These are phyloP conservation scores for Paraphoma sp. DNA, from an alignment of 2,329 filamentous ascomycete species.

Conservation along the genomic window DNA sequence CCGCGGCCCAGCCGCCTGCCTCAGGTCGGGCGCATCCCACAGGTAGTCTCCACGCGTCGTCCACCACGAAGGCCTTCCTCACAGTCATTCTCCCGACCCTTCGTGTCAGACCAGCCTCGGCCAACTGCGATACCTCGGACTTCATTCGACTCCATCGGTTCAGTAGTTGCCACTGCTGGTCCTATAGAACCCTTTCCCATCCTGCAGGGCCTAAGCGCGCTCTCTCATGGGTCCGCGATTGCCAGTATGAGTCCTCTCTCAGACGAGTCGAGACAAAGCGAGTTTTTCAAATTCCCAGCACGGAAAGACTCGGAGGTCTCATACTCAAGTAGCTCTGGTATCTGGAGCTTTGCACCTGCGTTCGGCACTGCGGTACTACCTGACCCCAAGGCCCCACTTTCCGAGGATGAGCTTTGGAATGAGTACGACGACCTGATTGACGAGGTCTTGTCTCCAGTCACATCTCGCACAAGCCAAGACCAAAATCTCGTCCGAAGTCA, in stretches of 20 bases:
- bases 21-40: conserved; percentile 85
- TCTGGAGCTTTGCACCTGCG: conserved; percentile 64
- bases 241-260: conserved; percentile 38
- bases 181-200: conserved; percentile 44
- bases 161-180: conserved; percentile 34
- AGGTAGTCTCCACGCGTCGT: conserved; percentile 72
- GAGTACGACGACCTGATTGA: conserved; percentile 91
- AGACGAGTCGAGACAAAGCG: conserved; percentile 49
- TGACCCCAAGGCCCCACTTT: conserved; percentile 65
- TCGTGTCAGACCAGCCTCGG: conserved; percentile 58
- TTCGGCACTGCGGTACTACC: conserved; percentile 68
- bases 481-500: conserved; percentile 19
- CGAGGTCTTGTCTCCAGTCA: conserved; percentile 63
- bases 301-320: conserved; percentile 74
- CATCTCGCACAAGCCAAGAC: conserved; percentile 14
- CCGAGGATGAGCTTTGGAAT: conserved; percentile 90
- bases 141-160: conserved; percentile 40
- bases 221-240: conserved; percentile 48
- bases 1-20: conserved; percentile 70
- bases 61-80: conserved; percentile 71
- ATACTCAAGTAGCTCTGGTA: conserved; percentile 70
- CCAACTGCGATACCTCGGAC: conserved; percentile 40
- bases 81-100: conserved; percentile 86
- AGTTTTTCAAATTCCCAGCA: conserved; percentile 78
- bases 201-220: conserved; percentile 41